Conservation (phyloP, 1,284 basidiomycete genomes). For the Ustanciosporium gigantosporum region DNA sequence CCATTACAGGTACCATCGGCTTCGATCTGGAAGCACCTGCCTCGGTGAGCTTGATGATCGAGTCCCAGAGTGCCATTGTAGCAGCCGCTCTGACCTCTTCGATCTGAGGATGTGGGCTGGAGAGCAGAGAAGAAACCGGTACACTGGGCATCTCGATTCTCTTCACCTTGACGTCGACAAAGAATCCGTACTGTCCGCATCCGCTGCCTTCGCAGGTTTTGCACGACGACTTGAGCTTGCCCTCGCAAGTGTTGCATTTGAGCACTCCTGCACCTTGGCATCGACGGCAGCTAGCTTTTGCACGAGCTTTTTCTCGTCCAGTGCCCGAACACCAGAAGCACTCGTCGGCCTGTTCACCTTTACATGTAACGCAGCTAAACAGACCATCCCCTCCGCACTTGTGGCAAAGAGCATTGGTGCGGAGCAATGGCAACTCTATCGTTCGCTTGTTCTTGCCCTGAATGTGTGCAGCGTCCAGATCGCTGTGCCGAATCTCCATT, state of each 20-base stretch:
- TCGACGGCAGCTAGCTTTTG: slow-evolving; percentile 31
- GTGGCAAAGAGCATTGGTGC: slow-evolving; percentile 33
- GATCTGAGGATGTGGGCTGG: slow-evolving; percentile 8
- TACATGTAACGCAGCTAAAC: slow-evolving; percentile 34
- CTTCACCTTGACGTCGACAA: slow-evolving; percentile 44
- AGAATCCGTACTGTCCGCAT: slow-evolving; percentile 38
- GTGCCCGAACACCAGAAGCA: slow-evolving; percentile 54
- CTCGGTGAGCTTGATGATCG: slow-evolving; percentile 31
- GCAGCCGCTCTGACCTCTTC: slow-evolving; percentile 38
- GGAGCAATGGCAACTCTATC: slow-evolving; percentile 39
- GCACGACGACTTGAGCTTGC: slow-evolving; percentile 29
- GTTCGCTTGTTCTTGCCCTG: slow-evolving; percentile 41
- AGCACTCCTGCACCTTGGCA: slow-evolving; percentile 44
- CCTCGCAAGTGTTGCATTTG: slow-evolving; percentile 42
- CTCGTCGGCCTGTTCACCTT: slow-evolving; percentile 39
- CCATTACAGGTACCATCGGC: slow-evolving; percentile 43
- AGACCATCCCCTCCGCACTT: slow-evolving; percentile 29
- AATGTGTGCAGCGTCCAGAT: slow-evolving; percentile 33
- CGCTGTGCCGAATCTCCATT: slow-evolving; percentile 38
- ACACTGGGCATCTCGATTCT: slow-evolving; percentile 45
- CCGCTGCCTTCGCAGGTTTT: slow-evolving; percentile 39
- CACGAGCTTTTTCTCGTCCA: slow-evolving; percentile 37
- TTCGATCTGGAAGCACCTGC: slow-evolving; percentile 13
- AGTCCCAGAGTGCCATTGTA: slow-evolving; percentile 28
- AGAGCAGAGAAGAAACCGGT: slow-evolving; percentile 30